phyloP scores from a whole-genome alignment of 208 protist species.

The Entamoeba nuttalli region DNA sequence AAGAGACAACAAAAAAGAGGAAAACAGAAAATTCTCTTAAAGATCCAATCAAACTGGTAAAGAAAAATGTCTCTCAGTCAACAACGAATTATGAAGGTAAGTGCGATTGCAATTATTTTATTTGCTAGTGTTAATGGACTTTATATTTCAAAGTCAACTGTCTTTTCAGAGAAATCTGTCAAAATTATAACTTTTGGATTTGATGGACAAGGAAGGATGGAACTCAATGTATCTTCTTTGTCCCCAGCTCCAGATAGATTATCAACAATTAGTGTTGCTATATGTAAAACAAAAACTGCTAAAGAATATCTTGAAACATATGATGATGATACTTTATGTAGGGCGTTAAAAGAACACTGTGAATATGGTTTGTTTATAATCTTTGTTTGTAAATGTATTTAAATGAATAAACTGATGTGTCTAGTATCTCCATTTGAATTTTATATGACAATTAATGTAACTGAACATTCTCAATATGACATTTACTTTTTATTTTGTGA shows the following conservation, averaged over 20 bases:
- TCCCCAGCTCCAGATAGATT: neutral
- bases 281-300: neutral
- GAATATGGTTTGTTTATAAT: neutral
- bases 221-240: neutral
- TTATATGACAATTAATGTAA: neutral
- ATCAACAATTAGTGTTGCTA: neutral
- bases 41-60: too few relatives aligned
- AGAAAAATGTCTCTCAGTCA: too few relatives aligned
- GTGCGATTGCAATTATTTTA: too few relatives aligned
- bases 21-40: too few relatives aligned
- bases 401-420: neutral
- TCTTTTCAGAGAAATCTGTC: neutral
- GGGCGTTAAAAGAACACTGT: neutral
- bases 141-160: neutral
- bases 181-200: neutral
- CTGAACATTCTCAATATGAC: neutral
- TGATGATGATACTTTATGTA: neutral
- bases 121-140: neutral
- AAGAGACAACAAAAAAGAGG: too few relatives aligned
- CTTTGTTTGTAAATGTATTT: neutral
- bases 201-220: neutral
- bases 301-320: neutral
- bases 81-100: too few relatives aligned
- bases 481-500: neutral
- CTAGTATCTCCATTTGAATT: neutral